Evolutionary conservation across 2,329 filamentous ascomycete genomes (phyloP).

Genomic region (Cordyceps pruinosa): DNA sequence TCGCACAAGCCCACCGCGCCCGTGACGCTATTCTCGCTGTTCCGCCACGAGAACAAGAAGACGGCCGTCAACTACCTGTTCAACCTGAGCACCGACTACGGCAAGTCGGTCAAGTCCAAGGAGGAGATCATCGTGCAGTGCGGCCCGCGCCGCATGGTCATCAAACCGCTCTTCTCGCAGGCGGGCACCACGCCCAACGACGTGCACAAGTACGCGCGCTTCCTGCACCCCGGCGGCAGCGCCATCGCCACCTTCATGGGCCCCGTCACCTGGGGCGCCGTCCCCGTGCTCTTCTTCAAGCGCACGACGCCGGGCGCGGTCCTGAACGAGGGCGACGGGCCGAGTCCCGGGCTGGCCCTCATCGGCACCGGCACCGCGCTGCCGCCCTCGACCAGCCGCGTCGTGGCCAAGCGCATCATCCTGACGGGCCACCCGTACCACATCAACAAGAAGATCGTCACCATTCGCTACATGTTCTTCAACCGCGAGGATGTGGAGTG

Average conservation of each 20-base stretch:
- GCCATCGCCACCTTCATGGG: conserved; percentile 86
- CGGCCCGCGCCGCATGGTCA: conserved; percentile 75
- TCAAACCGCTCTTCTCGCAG: conserved; percentile 87
- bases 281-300: conserved; percentile 85
- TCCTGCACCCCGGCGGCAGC: conserved; percentile 81
- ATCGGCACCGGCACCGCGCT: conserved; percentile 84
- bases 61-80: conserved; percentile 86
- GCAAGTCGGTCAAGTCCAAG: conserved; percentile 78
- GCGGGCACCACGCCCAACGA: conserved; percentile 89
- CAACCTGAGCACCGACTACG: conserved; percentile 70
- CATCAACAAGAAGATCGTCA: conserved; percentile 97
- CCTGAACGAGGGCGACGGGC: conserved; percentile 35
- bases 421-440: conserved; percentile 96
- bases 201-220: conserved; percentile 94
- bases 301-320: conserved; percentile 39
- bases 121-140: conserved; percentile 88
- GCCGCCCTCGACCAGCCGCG: conserved; percentile 65
- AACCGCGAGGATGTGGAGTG: conserved; percentile 89
- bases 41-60: conserved; percentile 92
- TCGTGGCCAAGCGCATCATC: conserved; percentile 90
- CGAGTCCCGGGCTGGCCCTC: conserved; percentile 55
- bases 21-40: conserved; percentile 72
- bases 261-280: conserved; percentile 86
- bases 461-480: conserved; percentile 99
- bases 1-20: conserved; percentile 48